Conservation (phyloP, 2,329 filamentous ascomycete species). For the Verticillium nubilum region DNA sequence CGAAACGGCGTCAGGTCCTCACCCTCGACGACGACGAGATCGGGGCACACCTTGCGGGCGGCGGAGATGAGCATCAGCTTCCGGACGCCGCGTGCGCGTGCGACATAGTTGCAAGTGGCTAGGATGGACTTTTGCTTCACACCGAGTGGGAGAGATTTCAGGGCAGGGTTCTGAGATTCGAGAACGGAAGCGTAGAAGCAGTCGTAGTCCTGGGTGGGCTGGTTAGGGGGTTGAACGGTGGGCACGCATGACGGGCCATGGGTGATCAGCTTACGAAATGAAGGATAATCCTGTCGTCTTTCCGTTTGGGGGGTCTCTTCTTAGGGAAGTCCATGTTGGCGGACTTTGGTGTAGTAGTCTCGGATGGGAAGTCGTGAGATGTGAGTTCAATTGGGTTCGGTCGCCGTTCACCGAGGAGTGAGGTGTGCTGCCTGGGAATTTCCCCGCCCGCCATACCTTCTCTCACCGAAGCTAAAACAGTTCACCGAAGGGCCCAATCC, state of each 20-base stretch:
- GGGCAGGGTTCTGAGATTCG: constrained; percentile 69
- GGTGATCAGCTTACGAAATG: constrained; percentile 62
- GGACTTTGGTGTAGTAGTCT: neutral
- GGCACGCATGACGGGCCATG: neutral
- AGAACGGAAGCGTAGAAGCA: constrained; percentile 94
- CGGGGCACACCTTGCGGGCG: constrained; percentile 73
- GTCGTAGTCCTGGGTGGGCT: constrained; percentile 60
- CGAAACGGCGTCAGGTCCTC: constrained; percentile 84
- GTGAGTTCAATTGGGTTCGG: neutral
- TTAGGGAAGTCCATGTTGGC: constrained; percentile 22
- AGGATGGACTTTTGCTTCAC: constrained; percentile 92
- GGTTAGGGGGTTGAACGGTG: constrained; percentile 5
- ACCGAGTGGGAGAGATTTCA: constrained; percentile 71
- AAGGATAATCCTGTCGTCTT: constrained; percentile 65
- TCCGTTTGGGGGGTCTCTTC: constrained; percentile 35
- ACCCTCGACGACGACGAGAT: constrained; percentile 78
- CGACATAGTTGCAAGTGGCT: constrained; percentile 92
- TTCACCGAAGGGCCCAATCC: neutral
- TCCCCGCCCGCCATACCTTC: neutral
- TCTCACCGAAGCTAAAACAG: neutral
- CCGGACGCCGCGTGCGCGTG: constrained; percentile 63
- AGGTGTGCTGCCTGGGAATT: neutral
- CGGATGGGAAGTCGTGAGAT: neutral
- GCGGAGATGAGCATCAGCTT: constrained; percentile 86
- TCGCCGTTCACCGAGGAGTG: neutral